These are phyloP conservation scores for Ensete ventricosum DNA, from an alignment of 176 grass and related monocot genomes.

Conservation along the genomic window DNA sequence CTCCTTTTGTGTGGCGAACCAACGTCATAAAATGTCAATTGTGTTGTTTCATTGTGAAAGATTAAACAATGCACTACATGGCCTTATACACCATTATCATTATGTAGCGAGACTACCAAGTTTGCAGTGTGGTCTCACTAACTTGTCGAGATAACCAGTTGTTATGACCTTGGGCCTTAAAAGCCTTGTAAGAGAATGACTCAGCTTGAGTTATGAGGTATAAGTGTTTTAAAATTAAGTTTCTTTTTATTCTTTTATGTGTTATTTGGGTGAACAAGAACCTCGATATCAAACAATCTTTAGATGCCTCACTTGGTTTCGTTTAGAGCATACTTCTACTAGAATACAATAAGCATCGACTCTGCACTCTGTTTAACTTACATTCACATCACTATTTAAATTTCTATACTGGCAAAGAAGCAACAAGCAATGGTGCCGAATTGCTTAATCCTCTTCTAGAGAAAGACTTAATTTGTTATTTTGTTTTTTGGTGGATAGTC, in stretches of 20 bases:
- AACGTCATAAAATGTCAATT: not conserved
- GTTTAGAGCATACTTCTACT: no score
- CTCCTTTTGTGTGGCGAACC: not conserved
- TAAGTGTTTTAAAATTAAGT: not conserved
- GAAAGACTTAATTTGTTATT: no score
- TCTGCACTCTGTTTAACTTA: not conserved
- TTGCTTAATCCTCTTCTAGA: no score
- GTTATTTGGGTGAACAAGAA: not conserved
- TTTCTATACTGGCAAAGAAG: not conserved
- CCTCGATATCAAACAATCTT: not conserved
- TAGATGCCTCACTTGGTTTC: no score
- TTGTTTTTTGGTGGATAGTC: no score
- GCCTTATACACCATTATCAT: no score
- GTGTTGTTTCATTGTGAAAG: not conserved
- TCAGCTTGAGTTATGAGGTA: not conserved
- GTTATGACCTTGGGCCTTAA: no score
- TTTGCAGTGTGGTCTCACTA: no score
- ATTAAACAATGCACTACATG: not conserved
- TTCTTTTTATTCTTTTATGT: not conserved
- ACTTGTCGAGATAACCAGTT: no score
- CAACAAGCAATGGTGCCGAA: not conserved
- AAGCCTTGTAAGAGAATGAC: no score
- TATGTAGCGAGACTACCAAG: no score
- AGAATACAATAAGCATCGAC: no score
- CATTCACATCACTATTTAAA: not conserved